Percentiles rank a stretch among this genome's conserved stretches.
Evolutionary conservation across 2,329 filamentous ascomycete genomes (phyloP).

Genomic region (Blastomyces parvus): DNA sequence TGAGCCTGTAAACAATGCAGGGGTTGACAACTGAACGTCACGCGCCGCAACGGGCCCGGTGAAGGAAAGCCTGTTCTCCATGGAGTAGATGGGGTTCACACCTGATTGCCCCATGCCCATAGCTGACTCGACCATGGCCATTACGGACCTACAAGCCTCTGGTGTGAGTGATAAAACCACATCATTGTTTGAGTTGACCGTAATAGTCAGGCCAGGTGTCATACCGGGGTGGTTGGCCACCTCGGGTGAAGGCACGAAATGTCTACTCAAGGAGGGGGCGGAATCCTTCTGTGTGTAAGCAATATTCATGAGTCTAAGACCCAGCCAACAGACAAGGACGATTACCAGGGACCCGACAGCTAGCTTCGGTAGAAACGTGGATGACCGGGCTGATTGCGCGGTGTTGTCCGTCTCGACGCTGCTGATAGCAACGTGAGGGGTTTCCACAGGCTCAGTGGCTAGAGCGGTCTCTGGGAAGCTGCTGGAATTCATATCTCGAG

Average conservation of each 20-base stretch:
- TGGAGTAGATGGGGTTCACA: conserved; percentile 1
- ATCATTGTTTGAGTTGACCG: conserved; percentile 6
- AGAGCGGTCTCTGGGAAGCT: neutral
- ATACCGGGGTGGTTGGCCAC: conserved; percentile 13
- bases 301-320: conserved; percentile 9
- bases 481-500: conserved; percentile 1
- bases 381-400: neutral
- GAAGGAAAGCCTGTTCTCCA: neutral
- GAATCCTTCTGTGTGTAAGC: conserved; percentile 15
- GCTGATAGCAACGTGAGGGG: neutral
- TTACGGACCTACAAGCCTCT: neutral
- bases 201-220: conserved; percentile 10
- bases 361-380: neutral
- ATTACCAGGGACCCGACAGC: conserved; percentile 10
- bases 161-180: neutral
- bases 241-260: conserved; percentile 12
- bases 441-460: neutral
- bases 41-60: neutral
- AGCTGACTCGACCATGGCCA: conserved; percentile 6
- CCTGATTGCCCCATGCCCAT: conserved; percentile 3
- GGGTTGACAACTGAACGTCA: neutral
- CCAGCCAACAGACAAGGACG: conserved; percentile 10
- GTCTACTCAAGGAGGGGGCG: conserved; percentile 3
- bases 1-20: neutral
- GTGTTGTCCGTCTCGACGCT: neutral